These are phyloP conservation scores for Conoideocrella luteorostrata DNA, from an alignment of 2,329 filamentous ascomycete species.

Conservation along the genomic window DNA sequence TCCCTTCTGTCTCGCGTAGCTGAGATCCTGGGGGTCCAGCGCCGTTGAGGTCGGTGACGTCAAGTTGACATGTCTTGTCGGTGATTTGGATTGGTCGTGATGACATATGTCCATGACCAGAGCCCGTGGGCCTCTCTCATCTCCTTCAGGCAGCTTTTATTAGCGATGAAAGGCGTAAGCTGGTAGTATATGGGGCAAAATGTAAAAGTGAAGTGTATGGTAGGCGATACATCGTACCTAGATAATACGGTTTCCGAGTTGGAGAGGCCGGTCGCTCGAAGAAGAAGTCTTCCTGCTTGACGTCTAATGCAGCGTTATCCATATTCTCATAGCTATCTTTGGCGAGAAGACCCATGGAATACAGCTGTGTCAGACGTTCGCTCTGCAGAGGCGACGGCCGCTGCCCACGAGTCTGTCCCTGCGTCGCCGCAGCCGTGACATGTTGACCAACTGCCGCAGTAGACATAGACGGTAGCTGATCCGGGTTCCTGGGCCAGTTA, in stretches of 20 bases:
- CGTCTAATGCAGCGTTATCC: no score
- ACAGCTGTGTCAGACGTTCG: no score
- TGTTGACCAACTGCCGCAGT: no score
- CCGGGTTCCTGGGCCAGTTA: background rate
- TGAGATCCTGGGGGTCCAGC: background rate
- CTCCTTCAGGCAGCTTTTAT: background rate
- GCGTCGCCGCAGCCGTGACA: no score
- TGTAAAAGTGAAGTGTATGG: no score
- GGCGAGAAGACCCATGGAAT: no score
- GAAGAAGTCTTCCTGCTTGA: background rate
- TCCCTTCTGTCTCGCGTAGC: constrained; percentile 7
- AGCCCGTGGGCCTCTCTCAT: background rate
- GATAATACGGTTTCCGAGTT: background rate
- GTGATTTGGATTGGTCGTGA: background rate
- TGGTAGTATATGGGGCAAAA: no score
- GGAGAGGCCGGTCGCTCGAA: background rate
- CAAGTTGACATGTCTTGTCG: background rate
- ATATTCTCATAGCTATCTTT: no score
- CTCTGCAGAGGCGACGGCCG: no score
- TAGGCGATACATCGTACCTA: background rate
- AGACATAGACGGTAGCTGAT: background rate
- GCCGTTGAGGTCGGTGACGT: background rate
- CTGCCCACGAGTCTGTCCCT: no score
- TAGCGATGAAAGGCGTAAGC: background rate
- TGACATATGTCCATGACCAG: background rate